These are phyloP conservation scores for Detonula confervacea DNA, from an alignment of 352 stramenopile species.

Conservation along the genomic window DNA sequence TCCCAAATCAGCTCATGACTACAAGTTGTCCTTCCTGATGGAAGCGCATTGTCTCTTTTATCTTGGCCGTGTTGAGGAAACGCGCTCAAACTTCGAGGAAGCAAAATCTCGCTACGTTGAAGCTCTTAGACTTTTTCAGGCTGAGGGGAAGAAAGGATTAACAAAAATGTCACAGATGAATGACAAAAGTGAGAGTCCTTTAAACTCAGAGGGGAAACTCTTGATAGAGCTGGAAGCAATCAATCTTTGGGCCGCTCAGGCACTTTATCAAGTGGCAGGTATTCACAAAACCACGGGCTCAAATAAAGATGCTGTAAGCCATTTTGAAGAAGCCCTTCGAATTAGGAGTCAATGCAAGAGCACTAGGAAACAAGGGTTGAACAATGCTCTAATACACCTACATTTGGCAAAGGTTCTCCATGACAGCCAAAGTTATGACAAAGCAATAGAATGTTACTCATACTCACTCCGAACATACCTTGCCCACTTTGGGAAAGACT, in stretches of 20 bases:
- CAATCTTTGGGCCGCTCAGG: constrained; percentile 56
- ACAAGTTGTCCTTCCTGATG: constrained; percentile 30
- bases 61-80: constrained; percentile 55
- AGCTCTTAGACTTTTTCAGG: constrained; percentile 50
- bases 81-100: constrained; percentile 32
- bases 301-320: constrained; percentile 28
- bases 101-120: constrained; percentile 45
- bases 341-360: constrained; percentile 53
- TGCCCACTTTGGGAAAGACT: constrained; percentile 60
- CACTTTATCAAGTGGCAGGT: constrained; percentile 43
- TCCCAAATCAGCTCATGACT: constrained; percentile 18
- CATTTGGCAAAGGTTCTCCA: constrained; percentile 42
- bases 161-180: constrained; percentile 19
- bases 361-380: constrained; percentile 40
- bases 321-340: constrained; percentile 48
- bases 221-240: constrained; percentile 60
- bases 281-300: constrained; percentile 50
- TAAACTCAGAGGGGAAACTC: constrained; percentile 33
- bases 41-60: constrained; percentile 62
- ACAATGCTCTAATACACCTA: constrained; percentile 47
- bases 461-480: constrained; percentile 54
- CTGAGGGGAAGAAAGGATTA: constrained; percentile 45
- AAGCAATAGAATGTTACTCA: constrained; percentile 58
- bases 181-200: constrained; percentile 5
- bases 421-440: constrained; percentile 53